Evolutionary conservation across 2,329 filamentous ascomycete species (phyloP).

Genomic region (Scedosporium apiospermum): DNA sequence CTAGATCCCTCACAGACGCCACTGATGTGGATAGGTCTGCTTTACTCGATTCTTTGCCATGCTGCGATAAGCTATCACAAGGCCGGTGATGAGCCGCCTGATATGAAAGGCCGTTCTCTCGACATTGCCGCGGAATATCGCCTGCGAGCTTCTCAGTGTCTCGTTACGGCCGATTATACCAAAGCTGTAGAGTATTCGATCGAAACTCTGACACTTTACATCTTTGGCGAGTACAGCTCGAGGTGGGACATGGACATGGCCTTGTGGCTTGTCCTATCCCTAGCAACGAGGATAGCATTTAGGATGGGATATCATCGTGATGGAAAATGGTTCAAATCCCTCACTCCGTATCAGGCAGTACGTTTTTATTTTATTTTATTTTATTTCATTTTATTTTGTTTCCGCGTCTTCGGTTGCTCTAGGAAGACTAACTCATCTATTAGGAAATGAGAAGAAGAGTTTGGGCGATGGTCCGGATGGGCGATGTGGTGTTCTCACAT

Average conservation of each 20-base stretch:
- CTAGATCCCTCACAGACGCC: conserved; percentile 61
- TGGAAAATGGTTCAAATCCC: conserved; percentile 60
- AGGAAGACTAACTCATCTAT: not conserved
- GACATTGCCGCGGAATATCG: conserved; percentile 57
- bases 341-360: conserved; percentile 64
- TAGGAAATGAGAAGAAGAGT: conserved; percentile 61
- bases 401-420: no score
- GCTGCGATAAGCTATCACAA: conserved; percentile 72
- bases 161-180: conserved; percentile 68
- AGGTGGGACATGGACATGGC: conserved; percentile 65
- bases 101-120: conserved; percentile 59
- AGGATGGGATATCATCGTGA: conserved; percentile 74
- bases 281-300: conserved; percentile 49
- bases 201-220: conserved; percentile 68
- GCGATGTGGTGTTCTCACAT: conserved; percentile 69
- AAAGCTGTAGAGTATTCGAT: conserved; percentile 65
- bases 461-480: conserved; percentile 63
- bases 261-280: conserved; percentile 47
- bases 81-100: conserved; percentile 68
- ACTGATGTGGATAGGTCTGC: conserved; percentile 68
- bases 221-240: conserved; percentile 65
- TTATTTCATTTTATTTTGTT: no score
- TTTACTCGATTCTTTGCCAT: conserved; percentile 68
- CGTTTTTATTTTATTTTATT: conserved; percentile 14
- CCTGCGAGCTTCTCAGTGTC: conserved; percentile 65